A percentile compares a stretch with the other conserved stretches of the same genome.
phyloP scores from a whole-genome alignment of 257 asterid genomes.

The Capsicum rhomboideum region DNA sequence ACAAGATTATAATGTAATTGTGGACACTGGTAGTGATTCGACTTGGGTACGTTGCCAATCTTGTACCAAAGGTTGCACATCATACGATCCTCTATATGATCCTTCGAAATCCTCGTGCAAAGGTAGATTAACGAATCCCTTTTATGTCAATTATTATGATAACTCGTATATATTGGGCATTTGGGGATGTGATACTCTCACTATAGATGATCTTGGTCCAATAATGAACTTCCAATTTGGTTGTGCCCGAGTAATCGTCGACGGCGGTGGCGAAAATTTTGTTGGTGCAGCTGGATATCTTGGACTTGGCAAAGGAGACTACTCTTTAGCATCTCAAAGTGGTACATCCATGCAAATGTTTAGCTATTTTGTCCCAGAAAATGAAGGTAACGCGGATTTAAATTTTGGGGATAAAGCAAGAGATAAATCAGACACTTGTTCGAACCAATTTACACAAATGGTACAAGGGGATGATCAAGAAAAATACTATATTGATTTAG shows the following conservation, averaged over 20 bases:
- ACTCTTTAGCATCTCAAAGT: slow-evolving; percentile 1
- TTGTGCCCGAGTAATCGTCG: not conserved
- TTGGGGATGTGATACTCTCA: not conserved
- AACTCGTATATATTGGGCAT: accelerated
- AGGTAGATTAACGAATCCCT: not conserved
- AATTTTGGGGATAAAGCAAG: not conserved
- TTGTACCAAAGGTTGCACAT: not conserved
- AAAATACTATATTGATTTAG: not conserved
- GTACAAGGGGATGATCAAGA: not conserved
- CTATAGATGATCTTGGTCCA: not conserved
- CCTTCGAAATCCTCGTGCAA: not conserved
- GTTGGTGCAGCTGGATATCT: not conserved
- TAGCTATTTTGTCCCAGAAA: not conserved
- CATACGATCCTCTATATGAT: not conserved
- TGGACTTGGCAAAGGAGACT: slow-evolving; percentile 5
- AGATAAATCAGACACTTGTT: not conserved
- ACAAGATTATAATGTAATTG: not conserved
- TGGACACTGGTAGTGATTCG: not conserved
- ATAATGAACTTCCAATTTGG: not conserved
- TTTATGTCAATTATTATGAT: not conserved
- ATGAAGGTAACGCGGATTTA: not conserved
- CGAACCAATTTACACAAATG: not conserved
- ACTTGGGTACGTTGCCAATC: not conserved
- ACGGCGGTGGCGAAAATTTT: not conserved
- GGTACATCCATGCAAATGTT: not conserved